Evolutionary conservation across 2,329 filamentous ascomycete species (phyloP).

Genomic region (Corynespora cassiicola): DNA sequence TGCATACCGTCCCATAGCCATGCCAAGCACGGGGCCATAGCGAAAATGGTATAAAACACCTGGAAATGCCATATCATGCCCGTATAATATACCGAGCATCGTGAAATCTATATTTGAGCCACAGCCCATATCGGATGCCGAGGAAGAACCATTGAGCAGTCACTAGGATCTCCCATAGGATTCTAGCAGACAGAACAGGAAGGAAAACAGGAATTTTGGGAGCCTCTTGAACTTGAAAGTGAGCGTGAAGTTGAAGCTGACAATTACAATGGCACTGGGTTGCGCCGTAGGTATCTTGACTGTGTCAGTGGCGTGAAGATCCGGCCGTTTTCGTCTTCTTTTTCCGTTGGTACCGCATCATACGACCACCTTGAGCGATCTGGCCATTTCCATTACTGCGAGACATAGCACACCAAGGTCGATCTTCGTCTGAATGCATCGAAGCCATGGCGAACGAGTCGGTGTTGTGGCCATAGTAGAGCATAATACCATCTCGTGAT

Average conservation of each 20-base stretch:
- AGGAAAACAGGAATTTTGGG: not conserved
- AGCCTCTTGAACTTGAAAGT: not conserved
- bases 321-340: constrained; percentile 33
- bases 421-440: constrained; percentile 79
- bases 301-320: not conserved
- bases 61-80: constrained; percentile 3
- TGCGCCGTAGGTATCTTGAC: not conserved
- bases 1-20: no score
- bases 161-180: no score
- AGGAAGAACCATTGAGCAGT: no score
- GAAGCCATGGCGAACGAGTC: constrained; percentile 87
- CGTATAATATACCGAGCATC: no score
- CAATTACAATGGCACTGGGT: not conserved
- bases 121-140: no score
- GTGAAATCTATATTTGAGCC: no score
- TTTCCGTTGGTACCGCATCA: constrained; percentile 45
- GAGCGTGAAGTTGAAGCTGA: not conserved
- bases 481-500: constrained; percentile 73
- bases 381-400: constrained; percentile 64
- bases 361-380: constrained; percentile 63
- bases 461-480: constrained; percentile 97
- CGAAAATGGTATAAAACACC: constrained; percentile 3
- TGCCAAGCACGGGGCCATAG: no score
- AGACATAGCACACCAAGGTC: constrained; percentile 87
- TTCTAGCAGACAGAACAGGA: no score